Base-by-base conservation (phyloP, 202 grass and related monocot species). In the Eragrostis tef region DNA sequence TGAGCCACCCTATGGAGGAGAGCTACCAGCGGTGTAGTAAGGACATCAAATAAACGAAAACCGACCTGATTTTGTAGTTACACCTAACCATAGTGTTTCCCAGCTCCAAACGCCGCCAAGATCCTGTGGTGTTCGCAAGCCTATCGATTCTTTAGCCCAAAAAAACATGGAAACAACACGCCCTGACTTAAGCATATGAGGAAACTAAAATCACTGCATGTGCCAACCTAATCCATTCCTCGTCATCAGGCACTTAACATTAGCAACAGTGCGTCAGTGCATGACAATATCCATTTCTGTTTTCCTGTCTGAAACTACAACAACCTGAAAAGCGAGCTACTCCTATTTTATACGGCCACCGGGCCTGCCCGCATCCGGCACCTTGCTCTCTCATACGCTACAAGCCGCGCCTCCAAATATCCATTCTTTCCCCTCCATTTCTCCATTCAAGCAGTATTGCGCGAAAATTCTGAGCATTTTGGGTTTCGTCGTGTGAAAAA, bases 271-370 rank as follows among this genome's bases (percentile, higher is more conserved):
- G 50, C 43, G 16, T 5, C 1, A 14, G 3, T 19, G 50, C 43
- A 22, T 5, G 82, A 82, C 56, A 60, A 84, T 79, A 80, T 75
- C 74, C 75, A 75, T 60, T 80, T 84, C 17, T 19, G 22, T 61
- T 79, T 46, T 52, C 6, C 59, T 76, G 70, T 26, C 42, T 15
- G n/a, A 73, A 41, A 68, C 27, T n/a, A 50, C n/a, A 41, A 48
- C 36, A 27, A 36, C 46, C 53, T 3, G 44, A 78, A 87, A 72
- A 64, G 26, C 41, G 74, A 15, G 67, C 22, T 79, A 17, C 22
- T 59, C 34, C 34, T 39, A 39, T 83, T 80, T 73, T 84, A 73
- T 47, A 61, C 20, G 27, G 74, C 36, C 58, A 66, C 43, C 62
- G 50, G 71, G 86, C 42, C 80, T 59, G 80, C 74, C 49, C 16